Conservation (phyloP, 768 basidiomycete species). For the Pleurotus salmoneostramineus region DNA sequence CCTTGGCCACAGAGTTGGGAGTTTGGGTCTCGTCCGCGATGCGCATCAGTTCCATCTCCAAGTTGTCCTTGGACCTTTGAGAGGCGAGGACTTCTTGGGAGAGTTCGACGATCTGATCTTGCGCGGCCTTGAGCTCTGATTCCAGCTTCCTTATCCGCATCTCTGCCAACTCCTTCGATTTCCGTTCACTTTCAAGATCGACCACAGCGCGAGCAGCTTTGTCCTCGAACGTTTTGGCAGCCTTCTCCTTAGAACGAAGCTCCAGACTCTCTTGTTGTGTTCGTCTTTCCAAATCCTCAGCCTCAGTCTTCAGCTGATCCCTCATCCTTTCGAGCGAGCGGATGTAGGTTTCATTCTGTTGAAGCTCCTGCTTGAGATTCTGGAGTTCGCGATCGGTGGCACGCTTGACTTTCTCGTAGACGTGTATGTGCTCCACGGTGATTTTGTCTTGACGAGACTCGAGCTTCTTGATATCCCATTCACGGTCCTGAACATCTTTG, state of each 20-base stretch:
- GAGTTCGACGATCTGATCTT: constrained; percentile 53
- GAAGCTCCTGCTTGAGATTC: constrained; percentile 75
- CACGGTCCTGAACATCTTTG: constrained; percentile 74
- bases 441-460: constrained; percentile 91
- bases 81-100: constrained; percentile 47
- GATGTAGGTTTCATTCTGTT: constrained; percentile 70
- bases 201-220: constrained; percentile 49
- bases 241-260: constrained; percentile 67
- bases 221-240: constrained; percentile 57
- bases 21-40: constrained; percentile 59
- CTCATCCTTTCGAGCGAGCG: constrained; percentile 86
- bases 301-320: constrained; percentile 66
- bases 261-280: constrained; percentile 67
- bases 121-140: constrained; percentile 51
- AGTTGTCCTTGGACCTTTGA: constrained; percentile 58
- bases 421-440: constrained; percentile 97
- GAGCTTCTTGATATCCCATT: constrained; percentile 85
- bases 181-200: constrained; percentile 66
- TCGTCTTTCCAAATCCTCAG: constrained; percentile 77
- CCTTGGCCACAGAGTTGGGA: constrained; percentile 49
- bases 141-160: constrained; percentile 56
- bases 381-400: constrained; percentile 89
- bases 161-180: constrained; percentile 62
- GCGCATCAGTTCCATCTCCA: constrained; percentile 65
- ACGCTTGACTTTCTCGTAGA: constrained; percentile 92